A percentile compares a stretch with the other conserved stretches of the same genome.
phyloP scores from a whole-genome alignment of 2,329 filamentous ascomycete genomes.

The Trichoderma citrinoviride region DNA sequence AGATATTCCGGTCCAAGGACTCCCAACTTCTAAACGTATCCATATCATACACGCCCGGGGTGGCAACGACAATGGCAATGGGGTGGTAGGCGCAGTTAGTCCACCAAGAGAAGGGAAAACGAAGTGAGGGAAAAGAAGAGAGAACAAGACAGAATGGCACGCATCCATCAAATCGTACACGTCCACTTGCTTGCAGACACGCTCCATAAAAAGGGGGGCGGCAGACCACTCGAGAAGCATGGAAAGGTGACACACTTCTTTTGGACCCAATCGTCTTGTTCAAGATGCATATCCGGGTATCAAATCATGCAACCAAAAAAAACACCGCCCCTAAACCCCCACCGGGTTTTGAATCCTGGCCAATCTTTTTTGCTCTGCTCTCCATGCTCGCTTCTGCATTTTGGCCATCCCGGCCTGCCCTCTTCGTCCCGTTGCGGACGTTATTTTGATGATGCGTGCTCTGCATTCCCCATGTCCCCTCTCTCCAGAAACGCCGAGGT shows the following conservation, averaged over 20 bases:
- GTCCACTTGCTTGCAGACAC: constrained; percentile 10
- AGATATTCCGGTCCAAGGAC: neutral
- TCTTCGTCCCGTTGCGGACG: constrained; percentile 13
- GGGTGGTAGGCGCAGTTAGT: constrained; percentile 1
- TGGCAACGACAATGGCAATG: neutral
- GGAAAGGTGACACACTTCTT: constrained; percentile 3
- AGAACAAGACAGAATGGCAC: neutral
- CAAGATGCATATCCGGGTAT: constrained; percentile 19
- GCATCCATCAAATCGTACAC: constrained; percentile 18
- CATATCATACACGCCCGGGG: constrained; percentile 4
- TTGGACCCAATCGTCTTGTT: constrained; percentile 18
- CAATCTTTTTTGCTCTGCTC: constrained; percentile 6
- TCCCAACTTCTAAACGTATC: neutral
- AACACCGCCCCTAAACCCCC: constrained; percentile 7
- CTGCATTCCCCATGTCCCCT: constrained; percentile 6
- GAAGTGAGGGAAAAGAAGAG: neutral
- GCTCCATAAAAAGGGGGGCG: constrained; percentile 14
- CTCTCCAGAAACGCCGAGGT: constrained; percentile 13
- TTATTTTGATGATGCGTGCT: constrained; percentile 17
- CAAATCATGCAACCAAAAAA: constrained; percentile 21
- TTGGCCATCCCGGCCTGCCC: constrained; percentile 10
- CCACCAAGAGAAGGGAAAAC: neutral
- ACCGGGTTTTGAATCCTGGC: constrained; percentile 3
- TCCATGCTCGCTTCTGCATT: constrained; percentile 6
- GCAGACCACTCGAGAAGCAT: constrained; percentile 11